Evolutionary conservation across 495 filamentous ascomycete species (phyloP), one percentile per base, ranked within the genome.

Genomic region (Letharia lupina): DNA sequence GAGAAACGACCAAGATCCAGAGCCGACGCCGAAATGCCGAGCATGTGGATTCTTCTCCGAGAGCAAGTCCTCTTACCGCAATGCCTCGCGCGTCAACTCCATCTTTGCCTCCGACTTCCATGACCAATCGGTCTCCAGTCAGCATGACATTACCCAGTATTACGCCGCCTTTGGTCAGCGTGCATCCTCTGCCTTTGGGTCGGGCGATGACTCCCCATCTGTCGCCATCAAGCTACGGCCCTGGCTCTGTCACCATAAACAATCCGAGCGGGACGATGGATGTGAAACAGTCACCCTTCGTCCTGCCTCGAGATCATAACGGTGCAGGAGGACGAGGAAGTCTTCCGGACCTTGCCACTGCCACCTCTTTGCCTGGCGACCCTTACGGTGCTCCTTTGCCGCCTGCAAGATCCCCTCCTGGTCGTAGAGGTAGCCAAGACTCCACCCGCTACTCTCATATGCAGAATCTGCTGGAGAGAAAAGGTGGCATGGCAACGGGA

Each of bases 161-260:
- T 33, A 72, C 70, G 13, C 67, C 74, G 72, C 54, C 75, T 62
- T 44, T 68, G 65, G 66, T 65, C 44, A 65, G 41, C 31, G 76
- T 74, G 6, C 73, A 78, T 60, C 82, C 72, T 67, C 71, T 77
- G 62, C 73, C 76, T 2, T 65, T 75, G 31, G 80, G 85, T 60
- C 80, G 80, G 63, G 77, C 89, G 70, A 87, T 57, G 31, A 57
- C 54, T 57, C 54, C 84, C 44, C 87, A 89, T 31, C 80, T 80
- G 64, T 90, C 88, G 20, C 88, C 88, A 31, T 77, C 82, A 18
- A 72, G 75, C 18, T 78, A 79, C 65, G 50, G 77, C 18, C 74
- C 77, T 31, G 78, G 80, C 44, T 76, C 78, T 39, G 77, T 77
- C 10, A 80, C 80, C 48, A 73, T 77, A n/a, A 78, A 74, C 63